Base-by-base conservation (phyloP, 306 rosid species). In the Hippophae gyantsensis region DNA sequence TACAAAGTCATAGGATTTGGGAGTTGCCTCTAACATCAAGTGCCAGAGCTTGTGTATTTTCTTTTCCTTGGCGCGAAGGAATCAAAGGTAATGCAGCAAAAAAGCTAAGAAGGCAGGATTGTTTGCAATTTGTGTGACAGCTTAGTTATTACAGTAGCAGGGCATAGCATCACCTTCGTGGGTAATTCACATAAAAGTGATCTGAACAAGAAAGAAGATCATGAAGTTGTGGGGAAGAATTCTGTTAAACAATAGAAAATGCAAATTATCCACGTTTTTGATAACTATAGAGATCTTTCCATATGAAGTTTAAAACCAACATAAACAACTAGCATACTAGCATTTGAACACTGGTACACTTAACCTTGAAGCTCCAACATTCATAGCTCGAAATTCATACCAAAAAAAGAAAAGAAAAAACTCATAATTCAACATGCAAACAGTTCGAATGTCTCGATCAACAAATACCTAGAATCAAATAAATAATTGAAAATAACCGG, bases 401-500 rank as follows among this genome's bases (percentile, higher is more conserved):
- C 23, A 18, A 18, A 18, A 18, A 18, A 18, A 18, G 23, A 18
- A 18, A 18, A 18, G 1, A 27, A 32, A 46, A 46, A 46, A 10
- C 13, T 9, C n/a, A 46, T 2, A 46, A 9, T 46, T 46, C 60
- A n/a, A 45, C 27, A 56, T 56, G 45, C 60, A 38, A 42, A 13
- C 27, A 14, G 3, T 43, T 57, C 40, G 18, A 57, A 42, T 8
- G 18, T 57, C 12, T 58, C 18, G 14, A 26, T 44, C 13, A 9
- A 41, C n/a, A 12, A 27, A 26, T 11, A 51, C 32, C 61, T 52
- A 54, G 10, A 47, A 56, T 54, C 56, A 51, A 69, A 60, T 42
- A 42, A 44, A 66, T 48, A 46, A 18, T 56, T 51, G 54, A 60
- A 18, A 38, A 51, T 58, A 63, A 43, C 55, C 10, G 45, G 50